Percentiles rank a stretch among this genome's conserved stretches.
Conservation (phyloP, 495 filamentous ascomycete genomes). For the Terfezia boudieri region DNA sequence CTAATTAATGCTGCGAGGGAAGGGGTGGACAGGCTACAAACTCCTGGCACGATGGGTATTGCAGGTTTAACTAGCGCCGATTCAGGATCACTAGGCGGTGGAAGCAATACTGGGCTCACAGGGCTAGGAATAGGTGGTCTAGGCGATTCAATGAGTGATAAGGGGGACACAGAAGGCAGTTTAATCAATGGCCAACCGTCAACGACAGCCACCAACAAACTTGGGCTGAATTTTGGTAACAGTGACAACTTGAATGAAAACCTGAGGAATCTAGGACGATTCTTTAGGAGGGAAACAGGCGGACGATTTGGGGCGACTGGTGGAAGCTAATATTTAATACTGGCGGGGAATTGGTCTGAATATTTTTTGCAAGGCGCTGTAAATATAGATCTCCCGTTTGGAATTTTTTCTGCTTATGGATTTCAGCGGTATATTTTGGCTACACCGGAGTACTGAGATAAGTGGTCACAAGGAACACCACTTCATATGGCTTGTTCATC, state of each 20-base stretch:
- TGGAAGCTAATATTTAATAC: too few relatives aligned
- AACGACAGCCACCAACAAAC: not conserved
- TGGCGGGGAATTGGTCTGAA: not conserved
- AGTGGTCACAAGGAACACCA: too few relatives aligned
- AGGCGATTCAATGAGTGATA: not conserved
- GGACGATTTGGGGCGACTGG: not conserved
- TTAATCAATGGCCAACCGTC: too few relatives aligned
- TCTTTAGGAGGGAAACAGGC: not conserved
- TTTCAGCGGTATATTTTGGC: too few relatives aligned
- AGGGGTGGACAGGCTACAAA: not conserved
- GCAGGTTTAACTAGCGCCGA: not conserved
- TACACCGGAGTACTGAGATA: too few relatives aligned
- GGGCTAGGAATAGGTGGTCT: not conserved
- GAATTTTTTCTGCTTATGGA: too few relatives aligned
- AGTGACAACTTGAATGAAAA: not conserved
- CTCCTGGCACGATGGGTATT: not conserved
- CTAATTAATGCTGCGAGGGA: not conserved
- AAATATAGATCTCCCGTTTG: too few relatives aligned
- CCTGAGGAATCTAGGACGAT: not conserved
- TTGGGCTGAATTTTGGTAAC: not conserved
- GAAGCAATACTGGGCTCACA: not conserved
- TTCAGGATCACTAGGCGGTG: not conserved
- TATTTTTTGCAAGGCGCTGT: slow-evolving; percentile 1
- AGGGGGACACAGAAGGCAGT: not conserved
- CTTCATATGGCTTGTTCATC: too few relatives aligned